Base-by-base conservation (phyloP, 768 basidiomycete genomes). In the Rhizopogon roseolus region DNA sequence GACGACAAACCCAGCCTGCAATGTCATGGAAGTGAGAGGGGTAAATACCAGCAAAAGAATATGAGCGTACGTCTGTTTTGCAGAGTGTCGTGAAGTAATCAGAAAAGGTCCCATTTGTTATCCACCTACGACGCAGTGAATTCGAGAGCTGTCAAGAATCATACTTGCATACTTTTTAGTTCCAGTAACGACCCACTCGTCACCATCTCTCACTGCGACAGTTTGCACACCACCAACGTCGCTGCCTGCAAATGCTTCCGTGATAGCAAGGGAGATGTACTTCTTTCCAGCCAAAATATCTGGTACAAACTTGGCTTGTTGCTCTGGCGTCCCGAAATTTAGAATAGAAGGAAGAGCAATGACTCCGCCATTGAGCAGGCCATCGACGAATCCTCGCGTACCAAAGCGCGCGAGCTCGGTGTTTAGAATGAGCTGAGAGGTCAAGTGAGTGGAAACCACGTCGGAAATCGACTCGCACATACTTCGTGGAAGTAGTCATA, bases 401-500 rank as follows among this genome's bases (percentile, higher is more conserved):
- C 88, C 90, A 49, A 91, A 83, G 13, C 93, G 84, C 4, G 84
- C 81, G 19, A 97, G 74, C 68, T 98, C 96, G 40, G 85, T 81
- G 58, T 90, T 84, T 53, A 92, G 77, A 55, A 92, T 89, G 42
- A 85, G 76, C 88, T 90, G 56, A 36, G 48, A 38, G 22, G 22
- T 22, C 32, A 41, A n/a, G 22, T 59, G 46, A 54, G 54, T 45
- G 16, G 32, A 19, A 13, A 34, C 38, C 22, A 13, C 25, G 25
- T 32, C 32, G 41, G 2, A 10, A 9, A 9, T 48, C 14, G n/a
- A 39, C 58, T 22, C 16, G 37, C 4, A n/a, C 61, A 10, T 53
- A 86, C 88, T 76, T 92, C 95, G 64, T 97, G 88, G 78, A 98
- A 98, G 64, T 95, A 94, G 68, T 97, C 91, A 62, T 89, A 98